phyloP scores from a whole-genome alignment of 345 rosid genomes.

The Citrus cavaleriei region DNA sequence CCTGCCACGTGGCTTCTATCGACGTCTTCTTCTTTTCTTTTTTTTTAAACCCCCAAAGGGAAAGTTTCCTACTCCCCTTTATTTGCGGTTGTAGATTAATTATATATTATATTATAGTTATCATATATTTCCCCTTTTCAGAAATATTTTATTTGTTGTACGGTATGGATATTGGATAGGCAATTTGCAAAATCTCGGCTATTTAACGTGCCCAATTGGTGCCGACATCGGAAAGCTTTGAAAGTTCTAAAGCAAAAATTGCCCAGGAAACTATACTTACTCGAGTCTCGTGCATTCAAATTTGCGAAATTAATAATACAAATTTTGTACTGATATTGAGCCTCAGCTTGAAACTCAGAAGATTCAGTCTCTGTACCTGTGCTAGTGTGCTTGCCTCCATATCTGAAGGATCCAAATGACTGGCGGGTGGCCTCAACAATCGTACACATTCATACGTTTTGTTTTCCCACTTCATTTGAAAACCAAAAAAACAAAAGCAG shows the following conservation, averaged over 20 bases:
- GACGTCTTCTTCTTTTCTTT: neutral
- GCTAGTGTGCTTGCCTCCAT: neutral
- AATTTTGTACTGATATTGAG: neutral
- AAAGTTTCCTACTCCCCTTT: too few relatives aligned
- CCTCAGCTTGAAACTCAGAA: neutral
- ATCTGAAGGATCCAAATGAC: neutral
- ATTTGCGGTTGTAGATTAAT: too few relatives aligned
- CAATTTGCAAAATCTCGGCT: neutral
- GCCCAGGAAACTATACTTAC: neutral
- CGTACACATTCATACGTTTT: neutral
- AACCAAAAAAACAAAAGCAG: neutral
- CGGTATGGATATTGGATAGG: too few relatives aligned
- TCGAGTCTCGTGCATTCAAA: too few relatives aligned
- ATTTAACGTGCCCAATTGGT: too few relatives aligned
- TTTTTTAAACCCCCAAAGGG: too few relatives aligned
- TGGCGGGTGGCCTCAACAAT: constrained; percentile 11
- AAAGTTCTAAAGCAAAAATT: neutral
- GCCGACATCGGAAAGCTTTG: neutral
- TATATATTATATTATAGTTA: too few relatives aligned
- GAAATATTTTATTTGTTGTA: neutral
- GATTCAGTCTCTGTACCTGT: neutral
- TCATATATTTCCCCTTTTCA: neutral
- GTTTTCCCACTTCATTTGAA: neutral
- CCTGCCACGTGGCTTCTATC: neutral
- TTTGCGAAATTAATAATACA: too few relatives aligned